Evolutionary conservation across 2,329 filamentous ascomycete species (phyloP).

Genomic region (Epichloe sibirici): DNA sequence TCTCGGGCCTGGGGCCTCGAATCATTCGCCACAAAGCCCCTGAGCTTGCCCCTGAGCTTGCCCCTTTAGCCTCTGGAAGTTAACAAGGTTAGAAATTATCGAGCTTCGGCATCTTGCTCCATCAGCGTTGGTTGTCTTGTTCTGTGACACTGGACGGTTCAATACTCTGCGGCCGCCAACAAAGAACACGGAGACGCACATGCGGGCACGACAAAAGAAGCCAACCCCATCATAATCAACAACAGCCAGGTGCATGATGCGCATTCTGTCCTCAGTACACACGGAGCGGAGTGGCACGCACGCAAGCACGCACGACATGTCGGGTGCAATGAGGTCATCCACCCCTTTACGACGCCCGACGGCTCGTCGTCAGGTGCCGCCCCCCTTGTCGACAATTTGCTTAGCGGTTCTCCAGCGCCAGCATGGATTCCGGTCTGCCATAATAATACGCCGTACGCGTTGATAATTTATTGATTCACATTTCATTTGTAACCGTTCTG

Average conservation of each 20-base stretch:
- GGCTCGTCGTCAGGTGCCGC: background rate
- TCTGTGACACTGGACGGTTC: too few relatives aligned
- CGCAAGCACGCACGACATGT: background rate
- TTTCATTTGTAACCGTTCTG: background rate
- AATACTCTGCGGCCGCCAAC: too few relatives aligned
- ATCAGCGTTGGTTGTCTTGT: background rate
- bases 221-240: too few relatives aligned
- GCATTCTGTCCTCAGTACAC: background rate
- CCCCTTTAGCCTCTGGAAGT: background rate
- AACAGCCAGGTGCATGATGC: background rate
- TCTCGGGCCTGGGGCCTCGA: background rate
- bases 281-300: too few relatives aligned
- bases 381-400: constrained; percentile 1
- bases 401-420: constrained; percentile 1
- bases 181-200: too few relatives aligned
- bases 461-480: background rate
- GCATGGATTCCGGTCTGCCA: background rate
- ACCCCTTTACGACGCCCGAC: background rate
- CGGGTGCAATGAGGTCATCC: constrained; percentile 1
- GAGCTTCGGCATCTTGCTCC: background rate
- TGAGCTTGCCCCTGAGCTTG: constrained; percentile 1
- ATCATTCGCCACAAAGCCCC: background rate
- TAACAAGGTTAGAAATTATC: background rate
- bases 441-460: background rate
- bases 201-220: too few relatives aligned